Base-by-base conservation (phyloP, 2,329 filamentous ascomycete species). In the Podosphaera xanthii region DNA sequence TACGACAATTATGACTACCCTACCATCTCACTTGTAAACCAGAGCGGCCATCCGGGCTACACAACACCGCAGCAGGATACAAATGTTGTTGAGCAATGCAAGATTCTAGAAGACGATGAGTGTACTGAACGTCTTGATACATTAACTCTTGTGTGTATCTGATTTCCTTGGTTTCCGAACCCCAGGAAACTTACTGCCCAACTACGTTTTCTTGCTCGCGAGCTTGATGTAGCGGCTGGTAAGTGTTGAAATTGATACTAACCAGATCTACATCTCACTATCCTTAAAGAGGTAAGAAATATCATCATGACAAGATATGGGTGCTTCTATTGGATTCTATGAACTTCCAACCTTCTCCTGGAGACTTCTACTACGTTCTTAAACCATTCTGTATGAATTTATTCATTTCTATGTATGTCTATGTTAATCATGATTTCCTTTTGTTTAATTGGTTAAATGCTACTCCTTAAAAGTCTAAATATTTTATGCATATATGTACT, bases 1-100 rank as follows among this genome's bases (percentile, higher is more conserved):
- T 94, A 97, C 77, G 92, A 97, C 75, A 72, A 94, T 76, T 97
- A 92, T 73, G 90, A 96, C 73, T 97, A 81, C 76, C 92, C 92
- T 63, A 87, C 83, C 64, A 84, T 80, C 63, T 81, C 87, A 54
- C 80, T 86, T 59, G 80, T 81, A 65, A 71, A 78, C 54, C 80
- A 83, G 69, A 75, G 76, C 67, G 92, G 92, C 64, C 89, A 96
- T 72, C 84, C 91, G 62, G 92, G 92, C 70, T 81, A 94, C 72
- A 85, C 94, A 67, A 92, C 84, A 59, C 77, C 81, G 60, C 80
- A 86, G 71, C 89, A 97, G 76, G 86, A 95, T 79, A 89, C 88
- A 59, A 84, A 91, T 74, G 84, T 97, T 55, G 75, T 82, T 69
- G 87, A 96, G 77, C 77, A 98, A 70, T 83, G 92, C 63, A 75